phyloP scores from a whole-genome alignment of 2,329 filamentous ascomycete genomes.

The Talaromyces sp. region DNA sequence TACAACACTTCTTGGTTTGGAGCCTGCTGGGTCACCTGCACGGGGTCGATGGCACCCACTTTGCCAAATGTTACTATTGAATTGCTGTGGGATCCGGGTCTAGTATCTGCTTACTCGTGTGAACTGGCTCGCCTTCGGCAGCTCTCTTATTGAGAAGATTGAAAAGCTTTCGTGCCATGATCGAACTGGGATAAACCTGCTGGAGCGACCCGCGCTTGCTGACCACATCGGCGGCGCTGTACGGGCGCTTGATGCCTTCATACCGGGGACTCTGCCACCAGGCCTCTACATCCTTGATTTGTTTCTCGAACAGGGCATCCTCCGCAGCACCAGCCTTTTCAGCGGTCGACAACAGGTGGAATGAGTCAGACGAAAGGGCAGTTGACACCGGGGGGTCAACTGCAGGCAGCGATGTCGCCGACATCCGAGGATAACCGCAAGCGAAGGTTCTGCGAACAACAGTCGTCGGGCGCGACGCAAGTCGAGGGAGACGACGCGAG shows the following conservation, averaged over 20 bases:
- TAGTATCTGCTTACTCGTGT: slow-evolving; percentile 65
- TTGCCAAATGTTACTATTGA: slow-evolving; percentile 9
- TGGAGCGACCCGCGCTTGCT: slow-evolving; percentile 85
- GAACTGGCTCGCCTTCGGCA: slow-evolving; percentile 77
- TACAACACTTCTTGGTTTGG: slow-evolving; percentile 94
- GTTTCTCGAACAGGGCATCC: slow-evolving; percentile 76
- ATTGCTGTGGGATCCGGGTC: slow-evolving; percentile 1
- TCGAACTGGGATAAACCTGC: slow-evolving; percentile 83
- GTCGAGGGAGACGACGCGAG: slow-evolving; percentile 32
- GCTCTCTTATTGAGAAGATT: slow-evolving; percentile 75
- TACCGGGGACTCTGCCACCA: slow-evolving; percentile 90
- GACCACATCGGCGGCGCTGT: slow-evolving; percentile 84
- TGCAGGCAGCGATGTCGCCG: slow-evolving; percentile 44
- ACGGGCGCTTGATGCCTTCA: slow-evolving; percentile 85
- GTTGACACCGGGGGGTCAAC: slow-evolving; percentile 59
- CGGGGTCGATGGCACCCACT: slow-evolving; percentile 98
- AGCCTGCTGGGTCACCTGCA: slow-evolving; percentile 98
- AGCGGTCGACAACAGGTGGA: slow-evolving; percentile 74
- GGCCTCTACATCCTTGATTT: slow-evolving; percentile 76
- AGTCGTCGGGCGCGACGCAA: slow-evolving; percentile 16
- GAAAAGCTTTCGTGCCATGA: slow-evolving; percentile 94
- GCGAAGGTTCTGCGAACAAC: slow-evolving; percentile 27
- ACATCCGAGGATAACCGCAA: slow-evolving; percentile 46
- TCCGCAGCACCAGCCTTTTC: slow-evolving; percentile 76
- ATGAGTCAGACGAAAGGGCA: slow-evolving; percentile 65